phyloP scores from a whole-genome alignment of 1,284 basidiomycete genomes.

The Fomitiporia mediterranea region DNA sequence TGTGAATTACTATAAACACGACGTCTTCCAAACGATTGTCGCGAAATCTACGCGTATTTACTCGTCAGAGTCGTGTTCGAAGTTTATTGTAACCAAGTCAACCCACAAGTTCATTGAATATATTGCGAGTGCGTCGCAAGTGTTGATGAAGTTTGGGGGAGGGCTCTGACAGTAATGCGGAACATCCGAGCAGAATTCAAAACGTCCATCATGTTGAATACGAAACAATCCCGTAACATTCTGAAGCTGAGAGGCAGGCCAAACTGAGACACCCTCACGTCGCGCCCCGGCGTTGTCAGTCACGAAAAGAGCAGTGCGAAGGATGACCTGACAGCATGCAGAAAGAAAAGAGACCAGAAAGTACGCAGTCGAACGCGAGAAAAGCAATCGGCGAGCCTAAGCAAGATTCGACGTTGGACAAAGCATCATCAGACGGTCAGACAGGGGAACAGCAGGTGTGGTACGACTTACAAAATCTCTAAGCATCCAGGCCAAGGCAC shows the following conservation, averaged over 20 bases:
- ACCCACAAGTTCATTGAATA: too few relatives aligned
- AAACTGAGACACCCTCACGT: background rate
- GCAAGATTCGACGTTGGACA: background rate
- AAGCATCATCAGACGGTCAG: background rate
- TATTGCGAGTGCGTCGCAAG: too few relatives aligned
- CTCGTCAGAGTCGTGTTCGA: background rate
- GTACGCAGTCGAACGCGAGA: slow-evolving; percentile 8
- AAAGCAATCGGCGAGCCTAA: slow-evolving; percentile 13
- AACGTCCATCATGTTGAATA: background rate
- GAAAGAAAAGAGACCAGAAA: slow-evolving; percentile 12
- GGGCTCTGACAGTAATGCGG: too few relatives aligned
- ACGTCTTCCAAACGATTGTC: slow-evolving; percentile 14
- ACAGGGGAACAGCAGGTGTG: background rate
- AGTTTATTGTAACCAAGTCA: background rate
- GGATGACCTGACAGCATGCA: slow-evolving; percentile 11
- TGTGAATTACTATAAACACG: slow-evolving; percentile 15
- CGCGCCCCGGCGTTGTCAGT: slow-evolving; percentile 4
- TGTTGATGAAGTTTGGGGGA: background rate
- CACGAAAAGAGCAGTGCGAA: slow-evolving; percentile 9
- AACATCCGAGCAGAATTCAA: slow-evolving; percentile 5
- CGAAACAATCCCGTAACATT: background rate
- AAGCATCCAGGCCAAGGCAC: slow-evolving; percentile 6
- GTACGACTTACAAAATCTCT: slow-evolving; percentile 16
- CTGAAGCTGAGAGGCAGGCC: background rate
- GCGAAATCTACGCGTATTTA: slow-evolving; percentile 6